Conservation (phyloP, 176 grass and related monocot species). For the Cenchrus americanus region DNA sequence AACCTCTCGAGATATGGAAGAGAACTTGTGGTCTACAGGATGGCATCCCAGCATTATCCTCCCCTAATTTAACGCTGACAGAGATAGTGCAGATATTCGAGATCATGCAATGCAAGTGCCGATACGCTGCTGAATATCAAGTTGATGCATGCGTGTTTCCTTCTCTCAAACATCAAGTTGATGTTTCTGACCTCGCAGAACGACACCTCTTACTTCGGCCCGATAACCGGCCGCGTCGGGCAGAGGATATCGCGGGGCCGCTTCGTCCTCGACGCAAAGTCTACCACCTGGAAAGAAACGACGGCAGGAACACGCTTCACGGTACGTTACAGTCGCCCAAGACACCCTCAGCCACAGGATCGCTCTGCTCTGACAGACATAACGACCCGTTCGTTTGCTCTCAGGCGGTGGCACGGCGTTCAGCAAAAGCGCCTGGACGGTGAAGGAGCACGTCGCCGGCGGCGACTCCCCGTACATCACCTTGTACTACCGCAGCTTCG, state of each 20-base stretch:
- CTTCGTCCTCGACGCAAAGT: slow-evolving; percentile 67
- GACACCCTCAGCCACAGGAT: too few species aligned
- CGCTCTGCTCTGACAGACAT: too few species aligned
- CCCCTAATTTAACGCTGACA: slow-evolving; percentile 8
- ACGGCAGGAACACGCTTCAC: slow-evolving; percentile 72
- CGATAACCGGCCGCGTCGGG: slow-evolving; percentile 69
- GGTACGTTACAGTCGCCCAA: slow-evolving; percentile 37
- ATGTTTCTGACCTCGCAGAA: slow-evolving; percentile 41
- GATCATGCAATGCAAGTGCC: neutral
- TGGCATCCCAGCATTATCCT: neutral
- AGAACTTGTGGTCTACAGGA: neutral
- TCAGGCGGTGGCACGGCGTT: slow-evolving; percentile 77
- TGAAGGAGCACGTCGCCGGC: slow-evolving; percentile 63
- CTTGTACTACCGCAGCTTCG: slow-evolving; percentile 73
- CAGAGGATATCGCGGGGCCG: slow-evolving; percentile 60
- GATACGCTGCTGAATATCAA: neutral
- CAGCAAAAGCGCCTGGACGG: slow-evolving; percentile 70
- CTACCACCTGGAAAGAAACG: slow-evolving; percentile 61
- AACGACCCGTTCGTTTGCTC: too few species aligned
- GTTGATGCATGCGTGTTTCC: neutral
- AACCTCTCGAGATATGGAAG: slow-evolving; percentile 1
- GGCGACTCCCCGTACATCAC: slow-evolving; percentile 73
- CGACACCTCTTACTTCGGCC: slow-evolving; percentile 72
- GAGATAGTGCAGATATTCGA: neutral
- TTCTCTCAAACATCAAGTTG: too few species aligned